A percentile compares a stretch with the other conserved stretches of the same genome.
Conservation (phyloP, 768 basidiomycete species). For the Roridomyces roridus region DNA sequence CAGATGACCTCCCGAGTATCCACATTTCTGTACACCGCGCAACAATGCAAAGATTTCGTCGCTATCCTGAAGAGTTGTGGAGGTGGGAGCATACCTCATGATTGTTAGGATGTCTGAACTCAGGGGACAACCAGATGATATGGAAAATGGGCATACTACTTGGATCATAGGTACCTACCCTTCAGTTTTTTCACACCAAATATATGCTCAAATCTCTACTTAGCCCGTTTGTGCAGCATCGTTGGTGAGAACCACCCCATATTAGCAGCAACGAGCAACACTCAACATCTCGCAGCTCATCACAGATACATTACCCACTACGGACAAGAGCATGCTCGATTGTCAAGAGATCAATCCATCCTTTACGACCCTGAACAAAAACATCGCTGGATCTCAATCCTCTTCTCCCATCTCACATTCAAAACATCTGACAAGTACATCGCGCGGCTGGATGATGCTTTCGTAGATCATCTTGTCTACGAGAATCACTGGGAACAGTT, state of each 20-base stretch:
- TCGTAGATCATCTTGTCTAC: slow-evolving; percentile 62
- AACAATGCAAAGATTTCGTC: slow-evolving; percentile 53
- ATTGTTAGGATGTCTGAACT: too few species aligned
- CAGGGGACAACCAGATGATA: slow-evolving; percentile 30
- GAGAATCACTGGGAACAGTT: slow-evolving; percentile 57
- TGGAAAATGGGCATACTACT: slow-evolving; percentile 48
- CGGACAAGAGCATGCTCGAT: slow-evolving; percentile 58
- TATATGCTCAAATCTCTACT: not conserved
- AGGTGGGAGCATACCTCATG: slow-evolving; percentile 36
- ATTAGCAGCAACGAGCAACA: not conserved
- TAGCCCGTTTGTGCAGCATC: slow-evolving; percentile 55
- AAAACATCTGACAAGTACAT: slow-evolving; percentile 47
- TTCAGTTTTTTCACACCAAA: not conserved
- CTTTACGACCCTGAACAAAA: slow-evolving; percentile 40
- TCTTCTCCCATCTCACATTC: slow-evolving; percentile 51
- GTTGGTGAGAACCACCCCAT: slow-evolving; percentile 42
- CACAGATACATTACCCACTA: slow-evolving; percentile 60
- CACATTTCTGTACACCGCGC: slow-evolving; percentile 60
- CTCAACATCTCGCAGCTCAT: slow-evolving; percentile 40
- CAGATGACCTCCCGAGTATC: slow-evolving; percentile 65
- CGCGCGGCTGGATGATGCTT: slow-evolving; percentile 51
- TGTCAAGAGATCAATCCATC: slow-evolving; percentile 59
- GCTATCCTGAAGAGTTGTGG: slow-evolving; percentile 48
- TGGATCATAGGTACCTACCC: slow-evolving; percentile 46
- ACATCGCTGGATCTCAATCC: slow-evolving; percentile 37